A percentile compares a stretch with the other conserved stretches of the same genome.
Evolutionary conservation across 2,329 filamentous ascomycete species (phyloP).

Genomic region (Thelonectria rubi): DNA sequence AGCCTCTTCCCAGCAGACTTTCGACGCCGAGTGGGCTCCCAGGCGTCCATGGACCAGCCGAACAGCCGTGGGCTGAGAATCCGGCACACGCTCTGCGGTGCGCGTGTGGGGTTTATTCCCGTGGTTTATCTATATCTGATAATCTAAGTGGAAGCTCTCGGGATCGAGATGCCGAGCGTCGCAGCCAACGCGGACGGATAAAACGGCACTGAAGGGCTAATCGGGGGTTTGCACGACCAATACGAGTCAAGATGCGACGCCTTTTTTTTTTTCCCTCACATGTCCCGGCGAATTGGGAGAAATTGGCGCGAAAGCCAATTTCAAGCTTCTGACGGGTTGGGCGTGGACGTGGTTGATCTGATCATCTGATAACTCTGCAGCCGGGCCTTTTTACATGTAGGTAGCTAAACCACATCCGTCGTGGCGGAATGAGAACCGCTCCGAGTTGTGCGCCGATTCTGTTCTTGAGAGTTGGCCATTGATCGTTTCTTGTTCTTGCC

Average conservation of each 20-base stretch:
- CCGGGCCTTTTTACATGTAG: too few species aligned
- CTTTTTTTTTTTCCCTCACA: not conserved
- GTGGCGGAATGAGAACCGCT: too few species aligned
- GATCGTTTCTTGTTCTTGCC: too few species aligned
- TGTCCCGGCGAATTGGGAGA: not conserved
- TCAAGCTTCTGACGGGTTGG: not conserved
- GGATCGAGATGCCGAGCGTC: constrained; percentile 1
- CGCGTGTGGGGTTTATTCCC: constrained; percentile 8
- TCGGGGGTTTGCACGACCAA: constrained; percentile 1
- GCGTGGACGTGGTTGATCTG: too few species aligned
- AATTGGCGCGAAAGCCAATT: not conserved
- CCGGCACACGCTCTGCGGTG: constrained; percentile 10
- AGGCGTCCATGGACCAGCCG: constrained; percentile 20
- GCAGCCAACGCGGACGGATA: constrained; percentile 7
- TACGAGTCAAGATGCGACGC: constrained; percentile 2
- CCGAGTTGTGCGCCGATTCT: too few species aligned
- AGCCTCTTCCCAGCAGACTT: not conserved
- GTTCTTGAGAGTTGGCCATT: too few species aligned
- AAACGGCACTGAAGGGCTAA: constrained; percentile 15
- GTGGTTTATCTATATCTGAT: constrained; percentile 22
- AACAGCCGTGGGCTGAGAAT: constrained; percentile 21
- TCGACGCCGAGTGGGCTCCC: not conserved
- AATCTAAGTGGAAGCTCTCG: constrained; percentile 20
- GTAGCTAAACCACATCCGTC: not conserved
- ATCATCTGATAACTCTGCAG: constrained; percentile 26